Evolutionary conservation across 2,329 filamentous ascomycete genomes (phyloP).

Genomic region (Trichoderma lentiforme): DNA sequence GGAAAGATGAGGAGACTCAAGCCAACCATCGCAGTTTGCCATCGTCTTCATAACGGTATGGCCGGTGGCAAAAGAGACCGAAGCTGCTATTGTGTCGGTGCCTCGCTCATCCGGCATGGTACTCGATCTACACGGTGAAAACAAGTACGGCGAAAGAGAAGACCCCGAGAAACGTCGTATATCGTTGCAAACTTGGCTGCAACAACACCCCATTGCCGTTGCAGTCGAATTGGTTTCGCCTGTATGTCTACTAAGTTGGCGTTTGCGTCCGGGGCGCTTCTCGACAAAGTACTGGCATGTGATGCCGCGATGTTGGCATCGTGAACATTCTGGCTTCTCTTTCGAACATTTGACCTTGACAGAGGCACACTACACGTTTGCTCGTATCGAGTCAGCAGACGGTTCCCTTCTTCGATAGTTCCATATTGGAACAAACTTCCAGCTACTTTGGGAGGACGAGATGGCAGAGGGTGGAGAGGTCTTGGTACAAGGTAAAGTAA

Average conservation of each 20-base stretch:
- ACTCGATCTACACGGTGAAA: background rate
- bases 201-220: background rate
- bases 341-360: background rate
- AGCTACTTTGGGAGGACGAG: rapidly evolving
- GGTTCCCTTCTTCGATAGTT: background rate
- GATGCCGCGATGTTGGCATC: background rate
- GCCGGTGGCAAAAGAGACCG: background rate
- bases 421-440: no score
- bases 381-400: background rate
- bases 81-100: background rate
- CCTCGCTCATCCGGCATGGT: background rate
- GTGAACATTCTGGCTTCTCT: background rate
- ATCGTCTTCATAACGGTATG: rapidly evolving
- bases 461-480: no score
- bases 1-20: background rate
- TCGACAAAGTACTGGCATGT: background rate
- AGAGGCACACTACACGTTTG: background rate
- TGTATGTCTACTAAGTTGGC: background rate
- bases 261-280: background rate
- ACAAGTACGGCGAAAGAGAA: background rate
- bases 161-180: rapidly evolving
- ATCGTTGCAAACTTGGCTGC: background rate
- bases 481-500: rapidly evolving
- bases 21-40: background rate
- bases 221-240: background rate